Conservation (phyloP, 495 filamentous ascomycete species). For the Aspergillus nanangensis region DNA sequence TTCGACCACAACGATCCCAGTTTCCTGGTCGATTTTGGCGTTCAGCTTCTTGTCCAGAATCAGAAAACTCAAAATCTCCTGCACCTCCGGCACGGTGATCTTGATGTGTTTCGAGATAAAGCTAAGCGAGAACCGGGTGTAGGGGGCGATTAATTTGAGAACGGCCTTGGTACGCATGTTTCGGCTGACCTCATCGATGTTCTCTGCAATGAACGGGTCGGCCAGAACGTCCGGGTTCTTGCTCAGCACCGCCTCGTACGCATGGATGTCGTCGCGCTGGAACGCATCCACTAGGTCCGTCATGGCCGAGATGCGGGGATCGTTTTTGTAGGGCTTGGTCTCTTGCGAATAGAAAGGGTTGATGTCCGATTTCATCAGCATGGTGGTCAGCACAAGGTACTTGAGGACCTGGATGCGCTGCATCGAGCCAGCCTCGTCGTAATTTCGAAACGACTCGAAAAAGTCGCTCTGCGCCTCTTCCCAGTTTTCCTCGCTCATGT, state of each 20-base stretch:
- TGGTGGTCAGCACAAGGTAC: conserved; percentile 91
- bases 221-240: conserved; percentile 84
- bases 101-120: conserved; percentile 85
- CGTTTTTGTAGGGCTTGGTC: conserved; percentile 97
- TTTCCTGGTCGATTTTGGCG: conserved; percentile 85
- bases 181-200: conserved; percentile 97
- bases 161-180: conserved; percentile 97
- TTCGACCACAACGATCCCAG: conserved; percentile 76
- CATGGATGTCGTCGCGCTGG: conserved; percentile 90
- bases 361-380: conserved; percentile 99
- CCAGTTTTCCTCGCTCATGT: conserved; percentile 99
- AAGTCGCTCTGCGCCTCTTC: conserved; percentile 95
- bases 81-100: conserved; percentile 78
- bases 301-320: conserved; percentile 93
- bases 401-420: conserved; percentile 97
- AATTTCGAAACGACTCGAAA: conserved; percentile 98
- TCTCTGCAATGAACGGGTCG: conserved; percentile 96
- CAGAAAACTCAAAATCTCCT: conserved; percentile 88
- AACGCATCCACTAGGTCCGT: conserved; percentile 95
- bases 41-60: conserved; percentile 85
- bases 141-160: conserved; percentile 88
- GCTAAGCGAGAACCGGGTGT: conserved; percentile 81
- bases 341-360: conserved; percentile 99
- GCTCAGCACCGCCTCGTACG: conserved; percentile 82
- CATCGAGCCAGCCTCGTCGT: conserved; percentile 94